Conservation (phyloP, 2,329 filamentous ascomycete genomes). For the Aspergillus ochraceus region DNA sequence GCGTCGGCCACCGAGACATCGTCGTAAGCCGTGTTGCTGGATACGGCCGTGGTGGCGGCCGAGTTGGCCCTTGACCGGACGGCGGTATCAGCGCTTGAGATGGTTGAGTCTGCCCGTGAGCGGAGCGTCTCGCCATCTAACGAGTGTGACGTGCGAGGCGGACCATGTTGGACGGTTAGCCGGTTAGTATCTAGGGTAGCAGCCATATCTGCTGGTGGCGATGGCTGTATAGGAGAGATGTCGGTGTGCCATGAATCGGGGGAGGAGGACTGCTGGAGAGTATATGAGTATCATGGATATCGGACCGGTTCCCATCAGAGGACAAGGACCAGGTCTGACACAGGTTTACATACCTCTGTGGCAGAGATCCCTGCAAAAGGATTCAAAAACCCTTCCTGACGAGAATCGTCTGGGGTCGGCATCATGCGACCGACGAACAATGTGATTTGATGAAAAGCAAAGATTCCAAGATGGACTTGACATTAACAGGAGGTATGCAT, state of each 20-base stretch:
- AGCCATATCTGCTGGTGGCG: conserved; percentile 26
- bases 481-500: conserved; percentile 1
- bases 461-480: neutral
- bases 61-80: conserved; percentile 37
- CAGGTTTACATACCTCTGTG: conserved; percentile 13
- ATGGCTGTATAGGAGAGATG: conserved; percentile 13
- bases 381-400: conserved; percentile 10
- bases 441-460: conserved; percentile 5
- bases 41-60: conserved; percentile 20
- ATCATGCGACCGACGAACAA: conserved; percentile 15
- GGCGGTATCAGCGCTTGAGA: conserved; percentile 36
- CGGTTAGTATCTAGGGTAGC: conserved; percentile 22
- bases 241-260: conserved; percentile 5
- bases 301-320: neutral
- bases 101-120: conserved; percentile 42
- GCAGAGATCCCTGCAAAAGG: conserved; percentile 12
- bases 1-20: conserved; percentile 54
- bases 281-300: conserved; percentile 7
- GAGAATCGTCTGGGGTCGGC: conserved; percentile 15
- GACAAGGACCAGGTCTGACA: neutral
- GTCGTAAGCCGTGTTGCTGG: conserved; percentile 31
- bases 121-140: conserved; percentile 48
- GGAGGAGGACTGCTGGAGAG: conserved; percentile 4
- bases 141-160: conserved; percentile 34
- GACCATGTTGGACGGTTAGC: conserved; percentile 27